phyloP scores from a whole-genome alignment of 148 eudicot genomes.

The Silene conica region DNA sequence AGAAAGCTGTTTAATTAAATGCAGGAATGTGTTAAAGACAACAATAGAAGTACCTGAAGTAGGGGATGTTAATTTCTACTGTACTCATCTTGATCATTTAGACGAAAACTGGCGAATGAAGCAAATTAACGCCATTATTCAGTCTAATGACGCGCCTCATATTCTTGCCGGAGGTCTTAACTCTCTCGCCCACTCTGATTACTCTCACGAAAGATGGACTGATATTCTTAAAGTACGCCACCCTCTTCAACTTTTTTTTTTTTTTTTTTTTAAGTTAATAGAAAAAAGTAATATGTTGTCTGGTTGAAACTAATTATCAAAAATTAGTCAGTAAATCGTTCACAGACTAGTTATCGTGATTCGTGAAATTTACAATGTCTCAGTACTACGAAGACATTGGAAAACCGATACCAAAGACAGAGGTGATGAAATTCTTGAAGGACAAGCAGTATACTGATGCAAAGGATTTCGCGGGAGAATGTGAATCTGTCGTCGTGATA shows the following conservation, averaged over 20 bases:
- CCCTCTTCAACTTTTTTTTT: not conserved
- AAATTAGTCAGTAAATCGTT: too few relatives aligned
- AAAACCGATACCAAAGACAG: slow-evolving; percentile 78
- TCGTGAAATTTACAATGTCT: too few relatives aligned
- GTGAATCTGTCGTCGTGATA: slow-evolving; percentile 86
- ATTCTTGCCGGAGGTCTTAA: slow-evolving; percentile 92
- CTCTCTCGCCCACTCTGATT: slow-evolving; percentile 81
- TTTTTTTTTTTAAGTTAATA: too few relatives aligned
- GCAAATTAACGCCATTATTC: slow-evolving; percentile 77
- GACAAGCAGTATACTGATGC: slow-evolving; percentile 68
- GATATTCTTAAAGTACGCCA: slow-evolving; percentile 74
- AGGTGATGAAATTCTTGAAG: slow-evolving; percentile 76
- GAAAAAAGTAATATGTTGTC: too few relatives aligned
- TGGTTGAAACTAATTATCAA: too few relatives aligned
- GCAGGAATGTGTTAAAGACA: slow-evolving; percentile 87
- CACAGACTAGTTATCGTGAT: too few relatives aligned
- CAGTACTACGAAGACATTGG: slow-evolving; percentile 94
- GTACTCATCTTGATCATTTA: slow-evolving; percentile 87
- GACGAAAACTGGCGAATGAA: slow-evolving; percentile 97
- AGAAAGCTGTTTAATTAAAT: slow-evolving; percentile 7
- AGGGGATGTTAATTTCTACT: slow-evolving; percentile 75
- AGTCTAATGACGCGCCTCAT: slow-evolving; percentile 70
- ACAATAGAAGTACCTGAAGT: slow-evolving; percentile 71
- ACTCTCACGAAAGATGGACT: slow-evolving; percentile 92
- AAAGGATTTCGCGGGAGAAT: slow-evolving; percentile 85